phyloP scores from a whole-genome alignment of 2,329 filamentous ascomycete genomes.

The Chrysoporthe puriensis region DNA sequence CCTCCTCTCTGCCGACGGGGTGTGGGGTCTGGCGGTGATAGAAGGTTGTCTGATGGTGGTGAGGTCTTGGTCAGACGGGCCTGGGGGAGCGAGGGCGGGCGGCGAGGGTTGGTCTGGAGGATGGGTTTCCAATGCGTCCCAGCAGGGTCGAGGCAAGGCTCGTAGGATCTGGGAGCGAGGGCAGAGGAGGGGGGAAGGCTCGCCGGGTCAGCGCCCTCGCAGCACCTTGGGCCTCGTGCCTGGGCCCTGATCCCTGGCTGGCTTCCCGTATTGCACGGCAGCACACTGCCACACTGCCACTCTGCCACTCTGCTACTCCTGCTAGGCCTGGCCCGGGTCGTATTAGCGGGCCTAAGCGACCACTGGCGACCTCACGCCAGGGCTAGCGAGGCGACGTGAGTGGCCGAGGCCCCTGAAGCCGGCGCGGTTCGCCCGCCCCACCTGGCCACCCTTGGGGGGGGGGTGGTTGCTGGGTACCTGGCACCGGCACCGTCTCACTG shows the following conservation, averaged over 20 bases:
- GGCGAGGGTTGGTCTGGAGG: background rate
- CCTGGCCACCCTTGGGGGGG: background rate
- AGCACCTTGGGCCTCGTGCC: background rate
- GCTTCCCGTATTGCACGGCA: background rate
- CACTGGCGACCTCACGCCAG: background rate
- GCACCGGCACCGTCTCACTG: too few relatives aligned
- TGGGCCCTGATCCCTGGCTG: background rate
- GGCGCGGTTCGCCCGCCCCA: background rate
- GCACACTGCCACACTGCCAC: background rate
- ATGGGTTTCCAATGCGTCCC: background rate
- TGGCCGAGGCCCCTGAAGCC: background rate
- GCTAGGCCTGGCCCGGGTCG: conserved; percentile 7
- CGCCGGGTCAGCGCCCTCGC: background rate
- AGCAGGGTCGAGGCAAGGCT: background rate
- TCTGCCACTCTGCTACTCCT: background rate
- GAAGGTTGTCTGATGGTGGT: background rate
- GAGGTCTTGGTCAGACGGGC: background rate
- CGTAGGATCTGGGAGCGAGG: background rate
- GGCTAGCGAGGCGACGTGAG: background rate
- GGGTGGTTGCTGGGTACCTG: background rate
- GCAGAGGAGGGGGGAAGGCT: background rate
- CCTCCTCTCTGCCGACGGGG: background rate
- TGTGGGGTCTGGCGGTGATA: too few relatives aligned
- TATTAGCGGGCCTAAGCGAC: background rate
- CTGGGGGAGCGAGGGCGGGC: background rate